Evolutionary conservation across 768 basidiomycete genomes (phyloP).

Genomic region (Trametes elegans): DNA sequence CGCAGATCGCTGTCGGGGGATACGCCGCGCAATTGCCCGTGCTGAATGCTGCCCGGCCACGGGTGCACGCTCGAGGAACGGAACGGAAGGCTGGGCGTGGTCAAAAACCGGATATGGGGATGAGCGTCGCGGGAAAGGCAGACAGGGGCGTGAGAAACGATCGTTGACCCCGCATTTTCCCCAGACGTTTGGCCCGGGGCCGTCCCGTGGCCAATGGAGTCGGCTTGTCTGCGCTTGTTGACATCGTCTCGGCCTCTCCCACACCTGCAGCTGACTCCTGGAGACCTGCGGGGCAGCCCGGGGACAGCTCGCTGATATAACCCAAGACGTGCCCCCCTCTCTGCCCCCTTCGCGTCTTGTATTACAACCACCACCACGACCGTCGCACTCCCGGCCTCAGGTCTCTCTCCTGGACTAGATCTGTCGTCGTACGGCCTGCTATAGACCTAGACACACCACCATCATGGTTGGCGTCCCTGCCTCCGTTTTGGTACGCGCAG

Average conservation of each 20-base stretch:
- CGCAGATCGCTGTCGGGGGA: too few species aligned
- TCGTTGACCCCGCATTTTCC: constrained; percentile 15
- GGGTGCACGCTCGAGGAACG: too few species aligned
- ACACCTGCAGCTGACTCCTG: not conserved
- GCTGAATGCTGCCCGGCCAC: too few species aligned
- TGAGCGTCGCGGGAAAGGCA: not conserved
- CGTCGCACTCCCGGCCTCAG: constrained; percentile 4
- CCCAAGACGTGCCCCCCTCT: not conserved
- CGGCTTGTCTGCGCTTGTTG: constrained; percentile 3
- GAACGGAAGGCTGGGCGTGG: not conserved
- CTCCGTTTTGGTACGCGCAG: too few species aligned
- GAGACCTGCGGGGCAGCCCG: not conserved
- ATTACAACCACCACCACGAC: not conserved
- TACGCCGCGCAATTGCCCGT: too few species aligned
- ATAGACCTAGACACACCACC: not conserved
- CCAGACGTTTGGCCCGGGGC: constrained; percentile 1
- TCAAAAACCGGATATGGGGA: not conserved
- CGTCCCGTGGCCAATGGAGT: not conserved
- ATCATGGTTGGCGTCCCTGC: constrained; percentile 3
- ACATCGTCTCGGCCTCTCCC: not conserved
- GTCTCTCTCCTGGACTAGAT: constrained; percentile 3
- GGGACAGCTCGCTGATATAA: constrained; percentile 19
- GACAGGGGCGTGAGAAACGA: constrained; percentile 3
- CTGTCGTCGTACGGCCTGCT: not conserved
- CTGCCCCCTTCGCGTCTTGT: not conserved